Conservation (phyloP, 345 rosid species). For the Citrus sinensis region DVS_A1.0 CM039162.1:23636501-23637000, state of each 20-base stretch:
- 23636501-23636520: conserved; percentile 99
- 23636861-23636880: conserved; percentile 39
- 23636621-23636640: not conserved
- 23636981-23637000: conserved; percentile 14
- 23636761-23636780: not conserved
- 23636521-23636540: conserved; percentile 44
- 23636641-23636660: not conserved
- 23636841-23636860: conserved; percentile 16
- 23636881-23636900: conserved; percentile 37
- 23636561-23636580: not conserved
- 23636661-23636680: not conserved
- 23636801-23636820: not conserved
- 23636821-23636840: not conserved
- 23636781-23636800: not conserved
- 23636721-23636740: not conserved
- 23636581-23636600: not conserved
- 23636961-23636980: conserved; percentile 23
- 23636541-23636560: conserved; percentile 1
- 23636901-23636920: conserved; percentile 35
- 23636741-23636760: not conserved
- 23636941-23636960: conserved; percentile 28
- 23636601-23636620: not conserved
- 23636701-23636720: not conserved
- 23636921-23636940: conserved; percentile 28
- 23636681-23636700: not conserved